phyloP scores from a whole-genome alignment of 495 filamentous ascomycete genomes.

The Ascobolus immersus region DNA sequence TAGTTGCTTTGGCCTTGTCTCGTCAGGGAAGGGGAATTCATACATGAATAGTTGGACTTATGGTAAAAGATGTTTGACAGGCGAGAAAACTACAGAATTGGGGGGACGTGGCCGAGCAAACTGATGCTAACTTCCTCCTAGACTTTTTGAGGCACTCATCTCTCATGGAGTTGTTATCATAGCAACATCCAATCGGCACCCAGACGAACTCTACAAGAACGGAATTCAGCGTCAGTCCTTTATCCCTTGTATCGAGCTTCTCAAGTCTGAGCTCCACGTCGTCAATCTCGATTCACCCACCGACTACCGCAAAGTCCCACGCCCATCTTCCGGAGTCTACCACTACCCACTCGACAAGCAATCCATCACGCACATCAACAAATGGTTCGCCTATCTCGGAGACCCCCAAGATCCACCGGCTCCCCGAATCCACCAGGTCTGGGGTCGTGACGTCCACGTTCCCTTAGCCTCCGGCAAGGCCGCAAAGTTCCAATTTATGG shows the following conservation, averaged over 20 bases:
- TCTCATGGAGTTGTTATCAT: constrained; percentile 87
- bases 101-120: neutral
- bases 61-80: too few species aligned
- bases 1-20: neutral
- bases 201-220: constrained; percentile 89
- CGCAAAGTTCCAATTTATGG: constrained; percentile 70
- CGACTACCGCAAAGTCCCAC: constrained; percentile 89
- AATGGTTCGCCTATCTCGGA: constrained; percentile 85
- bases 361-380: constrained; percentile 56
- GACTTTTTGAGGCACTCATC: constrained; percentile 73
- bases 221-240: constrained; percentile 90
- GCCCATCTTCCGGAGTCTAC: constrained; percentile 82
- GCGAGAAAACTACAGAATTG: neutral
- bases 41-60: too few species aligned
- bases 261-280: constrained; percentile 57
- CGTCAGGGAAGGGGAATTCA: constrained; percentile 1
- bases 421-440: constrained; percentile 54
- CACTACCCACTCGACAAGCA: constrained; percentile 52
- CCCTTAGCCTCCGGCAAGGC: constrained; percentile 68
- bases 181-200: constrained; percentile 91
- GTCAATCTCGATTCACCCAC: constrained; percentile 88
- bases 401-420: constrained; percentile 63
- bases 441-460: constrained; percentile 74
- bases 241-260: constrained; percentile 78
- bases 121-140: constrained; percentile 14